phyloP scores from a whole-genome alignment of 176 grass and related monocot species.

The Luzula sylvatica region DNA sequence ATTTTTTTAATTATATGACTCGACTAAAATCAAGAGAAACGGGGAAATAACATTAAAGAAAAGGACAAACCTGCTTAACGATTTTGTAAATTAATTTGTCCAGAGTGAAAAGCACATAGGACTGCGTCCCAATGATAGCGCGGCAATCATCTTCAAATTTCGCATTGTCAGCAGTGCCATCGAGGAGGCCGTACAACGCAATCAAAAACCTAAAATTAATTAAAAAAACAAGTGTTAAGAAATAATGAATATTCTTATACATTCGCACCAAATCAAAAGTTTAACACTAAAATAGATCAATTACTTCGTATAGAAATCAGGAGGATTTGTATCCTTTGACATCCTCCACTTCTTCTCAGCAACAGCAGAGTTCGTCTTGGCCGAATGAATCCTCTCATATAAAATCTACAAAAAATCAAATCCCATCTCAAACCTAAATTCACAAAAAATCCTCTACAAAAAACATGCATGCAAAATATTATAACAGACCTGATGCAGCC shows the following conservation, averaged over 20 bases:
- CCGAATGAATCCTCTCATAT: conserved; percentile 89
- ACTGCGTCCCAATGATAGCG: conserved; percentile 91
- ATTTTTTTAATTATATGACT: neutral
- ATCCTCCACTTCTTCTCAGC: conserved; percentile 97
- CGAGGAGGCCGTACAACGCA: conserved; percentile 79
- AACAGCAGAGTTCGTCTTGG: conserved; percentile 72
- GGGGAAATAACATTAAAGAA: neutral
- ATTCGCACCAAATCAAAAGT: neutral
- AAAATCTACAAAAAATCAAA: conserved; percentile 49
- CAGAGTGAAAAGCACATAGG: conserved; percentile 95
- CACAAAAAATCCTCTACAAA: too few relatives aligned
- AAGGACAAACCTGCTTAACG: conserved; percentile 67
- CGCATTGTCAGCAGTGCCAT: conserved; percentile 93
- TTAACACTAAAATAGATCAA: conserved; percentile 7
- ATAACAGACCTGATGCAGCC: conserved; percentile 79
- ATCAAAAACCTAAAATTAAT: conserved; percentile 62
- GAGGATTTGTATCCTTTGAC: conserved; percentile 85
- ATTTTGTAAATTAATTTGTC: conserved; percentile 99
- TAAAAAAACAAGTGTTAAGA: too few relatives aligned
- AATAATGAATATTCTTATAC: too few relatives aligned
- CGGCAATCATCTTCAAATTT: conserved; percentile 99
- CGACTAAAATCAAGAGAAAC: neutral
- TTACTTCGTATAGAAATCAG: conserved; percentile 95
- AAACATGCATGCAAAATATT: too few relatives aligned
- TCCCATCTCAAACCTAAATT: too few relatives aligned